Evolutionary conservation across 208 protist genomes (phyloP).

Genomic region (Trypanosoma theileri): DNA sequence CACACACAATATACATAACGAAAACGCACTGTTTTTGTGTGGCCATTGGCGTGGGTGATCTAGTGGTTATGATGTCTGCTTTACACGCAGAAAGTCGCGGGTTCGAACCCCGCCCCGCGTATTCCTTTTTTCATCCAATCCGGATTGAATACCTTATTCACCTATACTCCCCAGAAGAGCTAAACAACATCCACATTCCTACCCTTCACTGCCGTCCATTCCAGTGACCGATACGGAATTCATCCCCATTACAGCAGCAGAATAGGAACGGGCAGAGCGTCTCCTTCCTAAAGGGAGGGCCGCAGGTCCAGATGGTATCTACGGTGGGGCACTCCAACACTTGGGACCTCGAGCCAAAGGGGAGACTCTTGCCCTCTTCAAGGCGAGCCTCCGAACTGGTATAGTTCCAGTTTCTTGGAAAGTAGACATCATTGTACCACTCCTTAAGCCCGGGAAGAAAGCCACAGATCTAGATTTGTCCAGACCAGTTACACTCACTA

Average conservation of each 20-base stretch:
- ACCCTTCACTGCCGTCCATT: neutral
- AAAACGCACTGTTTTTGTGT: too few relatives aligned
- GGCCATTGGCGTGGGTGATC: constrained; percentile 23
- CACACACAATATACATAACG: too few relatives aligned
- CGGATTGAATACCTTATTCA: neutral
- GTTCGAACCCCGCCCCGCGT: neutral
- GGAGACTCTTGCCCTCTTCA: constrained; percentile 14
- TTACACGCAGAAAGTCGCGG: neutral
- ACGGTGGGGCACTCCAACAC: too few relatives aligned
- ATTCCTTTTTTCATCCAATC: neutral
- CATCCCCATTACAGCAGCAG: neutral
- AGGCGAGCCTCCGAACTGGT: constrained; percentile 6
- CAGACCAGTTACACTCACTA: too few relatives aligned
- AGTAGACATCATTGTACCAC: too few relatives aligned
- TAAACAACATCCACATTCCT: neutral
- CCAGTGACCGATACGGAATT: neutral
- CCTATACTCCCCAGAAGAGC: neutral
- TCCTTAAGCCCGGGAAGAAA: too few relatives aligned
- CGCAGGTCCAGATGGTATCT: too few relatives aligned
- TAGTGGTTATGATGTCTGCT: constrained; percentile 25
- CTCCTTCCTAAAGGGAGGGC: neutral
- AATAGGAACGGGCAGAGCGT: constrained; percentile 4
- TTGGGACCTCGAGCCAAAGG: neutral
- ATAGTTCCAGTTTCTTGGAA: too few relatives aligned
- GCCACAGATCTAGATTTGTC: too few relatives aligned